Base-by-base conservation (phyloP, 179 eudicot genomes). In the Gypsophila paniculata region DNA sequence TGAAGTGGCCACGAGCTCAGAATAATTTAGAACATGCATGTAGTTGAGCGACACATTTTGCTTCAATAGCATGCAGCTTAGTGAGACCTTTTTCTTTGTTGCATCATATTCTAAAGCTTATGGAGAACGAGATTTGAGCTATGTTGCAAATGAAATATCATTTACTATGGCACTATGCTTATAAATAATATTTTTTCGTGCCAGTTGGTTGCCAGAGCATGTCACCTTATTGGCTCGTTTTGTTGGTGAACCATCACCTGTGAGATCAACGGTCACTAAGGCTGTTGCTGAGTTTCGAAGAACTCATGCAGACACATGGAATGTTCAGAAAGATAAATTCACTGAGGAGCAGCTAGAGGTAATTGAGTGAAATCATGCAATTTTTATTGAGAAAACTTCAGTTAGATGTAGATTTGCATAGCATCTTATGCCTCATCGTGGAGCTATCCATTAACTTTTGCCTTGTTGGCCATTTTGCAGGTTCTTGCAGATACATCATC, bases 261-360 rank as follows among this genome's bases (percentile, higher is more conserved):
- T 92, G 64, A 90, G 83, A 77, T 87, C 96, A 39, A 90, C 94
- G 1, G 98, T 90, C 58, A 92, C 95, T 70, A 92, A 92, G 83
- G 98, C 95, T 9, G 87, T 90, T 78, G 96, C 96, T 34, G 96
- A 90, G 82, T 90, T 92, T 72, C 91, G 96, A 21, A 81, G 96
- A 74, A 92, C 96, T 61, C 97, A 92, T 85, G 97, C 97, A 63
- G 97, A 92, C 78, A 90, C 91, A 42, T 90, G 96, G 97, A 92
- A 82, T 77, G 76, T 91, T 70, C 93, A 94, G 77, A 91, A 89
- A 85, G 95, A 91, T 74, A 84, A 85, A 48, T 95, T 95, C 75
- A 86, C 95, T 6, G 98, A 95, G 79, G 98, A 95, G 58, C 99
- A 92, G 71, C 86, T 95, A 46, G 99, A 95, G 99, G 99, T 95